Conservation (phyloP, 2,329 filamentous ascomycete genomes). For the Pseudocercospora fijiensis region DNA sequence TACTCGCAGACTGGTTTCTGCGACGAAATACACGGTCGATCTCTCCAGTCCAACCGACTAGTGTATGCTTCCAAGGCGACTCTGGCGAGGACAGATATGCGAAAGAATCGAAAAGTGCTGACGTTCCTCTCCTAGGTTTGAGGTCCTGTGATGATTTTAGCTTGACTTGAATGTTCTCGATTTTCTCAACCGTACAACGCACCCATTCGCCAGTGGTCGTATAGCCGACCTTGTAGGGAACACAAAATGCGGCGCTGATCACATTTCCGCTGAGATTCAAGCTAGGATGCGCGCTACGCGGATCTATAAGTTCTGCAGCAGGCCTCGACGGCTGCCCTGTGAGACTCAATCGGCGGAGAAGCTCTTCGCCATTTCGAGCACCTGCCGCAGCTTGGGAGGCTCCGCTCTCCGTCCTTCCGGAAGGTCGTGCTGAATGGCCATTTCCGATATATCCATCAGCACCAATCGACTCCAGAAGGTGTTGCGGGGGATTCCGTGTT, state of each 20-base stretch:
- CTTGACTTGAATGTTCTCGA: neutral
- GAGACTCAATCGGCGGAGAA: slow-evolving; percentile 55
- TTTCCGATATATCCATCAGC: slow-evolving; percentile 17
- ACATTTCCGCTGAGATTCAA: slow-evolving; percentile 61
- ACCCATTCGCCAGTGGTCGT: slow-evolving; percentile 58
- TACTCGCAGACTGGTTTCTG: slow-evolving; percentile 23
- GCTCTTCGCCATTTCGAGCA: slow-evolving; percentile 50
- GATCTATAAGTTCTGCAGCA: slow-evolving; percentile 52
- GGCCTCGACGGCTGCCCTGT: slow-evolving; percentile 38
- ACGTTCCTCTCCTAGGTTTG: slow-evolving; percentile 76
- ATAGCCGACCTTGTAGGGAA: slow-evolving; percentile 60
- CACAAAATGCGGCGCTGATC: slow-evolving; percentile 63
- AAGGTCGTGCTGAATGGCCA: slow-evolving; percentile 8
- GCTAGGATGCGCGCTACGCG: slow-evolving; percentile 55
- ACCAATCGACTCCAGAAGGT: slow-evolving; percentile 28
- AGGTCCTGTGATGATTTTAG: slow-evolving; percentile 59
- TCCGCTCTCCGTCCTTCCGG: slow-evolving; percentile 30
- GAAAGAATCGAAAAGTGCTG: slow-evolving; percentile 89
- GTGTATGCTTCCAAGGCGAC: slow-evolving; percentile 83
- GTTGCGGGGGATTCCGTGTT: slow-evolving; percentile 19
- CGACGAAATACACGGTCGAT: slow-evolving; percentile 41
- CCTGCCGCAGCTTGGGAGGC: slow-evolving; percentile 47
- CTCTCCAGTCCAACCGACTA: slow-evolving; percentile 94
- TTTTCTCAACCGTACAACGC: slow-evolving; percentile 28
- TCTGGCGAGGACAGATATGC: slow-evolving; percentile 80